Percentiles rank a stretch among this genome's conserved stretches.
Evolutionary conservation across 257 asterid species (phyloP).

Genomic region (Lantana camara): DNA sequence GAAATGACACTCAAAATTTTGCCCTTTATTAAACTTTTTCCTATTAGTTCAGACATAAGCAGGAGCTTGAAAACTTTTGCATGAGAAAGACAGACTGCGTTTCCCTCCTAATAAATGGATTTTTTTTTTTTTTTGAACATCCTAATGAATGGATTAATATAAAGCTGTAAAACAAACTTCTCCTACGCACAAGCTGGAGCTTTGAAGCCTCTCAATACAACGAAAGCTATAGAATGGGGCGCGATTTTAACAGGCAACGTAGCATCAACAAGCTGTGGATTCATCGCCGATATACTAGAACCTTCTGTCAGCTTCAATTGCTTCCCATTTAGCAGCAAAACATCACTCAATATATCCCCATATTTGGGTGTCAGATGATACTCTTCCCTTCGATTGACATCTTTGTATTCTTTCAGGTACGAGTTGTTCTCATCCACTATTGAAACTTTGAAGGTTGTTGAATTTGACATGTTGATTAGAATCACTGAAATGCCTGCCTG

Average conservation of each 20-base stretch:
- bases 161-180: not conserved
- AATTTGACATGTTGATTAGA: constrained; percentile 75
- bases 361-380: constrained; percentile 73
- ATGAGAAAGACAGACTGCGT: no score
- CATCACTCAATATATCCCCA: constrained; percentile 69
- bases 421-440: constrained; percentile 37
- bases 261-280: constrained; percentile 51
- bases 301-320: constrained; percentile 63
- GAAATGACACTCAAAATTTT: no score
- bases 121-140: no score
- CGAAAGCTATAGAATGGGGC: constrained; percentile 70
- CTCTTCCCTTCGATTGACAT: constrained; percentile 52
- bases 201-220: constrained; percentile 48
- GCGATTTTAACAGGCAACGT: constrained; percentile 41
- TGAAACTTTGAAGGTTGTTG: constrained; percentile 50
- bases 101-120: no score
- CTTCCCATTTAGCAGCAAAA: constrained; percentile 59
- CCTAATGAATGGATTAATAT: no score
- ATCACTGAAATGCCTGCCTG: constrained; percentile 62
- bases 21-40: no score
- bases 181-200: constrained; percentile 73
- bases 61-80: no score
- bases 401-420: no score
- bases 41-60: no score
- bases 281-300: constrained; percentile 54